Percentiles rank a stretch among this genome's conserved stretches.
These are phyloP conservation scores for Epithemia pelagica DNA, from an alignment of 108 stramenopile genomes.

Conservation along the genomic window DNA sequence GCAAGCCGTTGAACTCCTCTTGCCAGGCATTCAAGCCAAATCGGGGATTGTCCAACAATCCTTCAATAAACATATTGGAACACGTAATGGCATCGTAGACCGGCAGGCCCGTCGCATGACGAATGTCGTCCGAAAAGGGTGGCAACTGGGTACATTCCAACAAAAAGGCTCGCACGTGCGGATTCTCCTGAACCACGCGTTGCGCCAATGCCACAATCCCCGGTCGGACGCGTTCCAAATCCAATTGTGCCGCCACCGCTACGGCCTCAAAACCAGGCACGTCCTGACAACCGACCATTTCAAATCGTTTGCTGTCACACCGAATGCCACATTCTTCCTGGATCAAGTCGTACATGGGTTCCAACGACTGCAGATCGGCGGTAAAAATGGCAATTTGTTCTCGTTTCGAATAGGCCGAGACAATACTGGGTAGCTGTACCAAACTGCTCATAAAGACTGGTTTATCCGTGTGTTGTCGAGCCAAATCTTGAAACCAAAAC, in stretches of 20 bases:
- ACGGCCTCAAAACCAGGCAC: slow-evolving; percentile 4
- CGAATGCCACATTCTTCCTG: not conserved
- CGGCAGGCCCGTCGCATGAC: not conserved
- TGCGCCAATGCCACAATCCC: not conserved
- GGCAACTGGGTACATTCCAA: slow-evolving; percentile 8
- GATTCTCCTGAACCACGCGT: not conserved
- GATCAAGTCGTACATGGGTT: not conserved
- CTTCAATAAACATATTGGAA: not conserved
- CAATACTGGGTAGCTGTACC: not conserved
- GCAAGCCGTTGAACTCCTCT: not conserved
- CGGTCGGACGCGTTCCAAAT: not conserved
- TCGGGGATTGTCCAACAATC: not conserved
- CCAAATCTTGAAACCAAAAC: not conserved
- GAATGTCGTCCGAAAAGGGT: not conserved
- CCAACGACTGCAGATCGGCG: slow-evolving; percentile 3
- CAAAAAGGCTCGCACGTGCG: not conserved
- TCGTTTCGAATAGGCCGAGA: not conserved
- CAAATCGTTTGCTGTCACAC: not conserved
- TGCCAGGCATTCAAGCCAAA: not conserved
- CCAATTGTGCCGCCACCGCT: not conserved
- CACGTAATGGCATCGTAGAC: not conserved
- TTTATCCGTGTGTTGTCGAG: not conserved
- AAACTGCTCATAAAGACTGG: not conserved
- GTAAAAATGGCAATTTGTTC: not conserved
- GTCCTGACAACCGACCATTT: not conserved